Conservation (phyloP, 1,284 basidiomycete species). For the Porogramme epimiltina region DNA sequence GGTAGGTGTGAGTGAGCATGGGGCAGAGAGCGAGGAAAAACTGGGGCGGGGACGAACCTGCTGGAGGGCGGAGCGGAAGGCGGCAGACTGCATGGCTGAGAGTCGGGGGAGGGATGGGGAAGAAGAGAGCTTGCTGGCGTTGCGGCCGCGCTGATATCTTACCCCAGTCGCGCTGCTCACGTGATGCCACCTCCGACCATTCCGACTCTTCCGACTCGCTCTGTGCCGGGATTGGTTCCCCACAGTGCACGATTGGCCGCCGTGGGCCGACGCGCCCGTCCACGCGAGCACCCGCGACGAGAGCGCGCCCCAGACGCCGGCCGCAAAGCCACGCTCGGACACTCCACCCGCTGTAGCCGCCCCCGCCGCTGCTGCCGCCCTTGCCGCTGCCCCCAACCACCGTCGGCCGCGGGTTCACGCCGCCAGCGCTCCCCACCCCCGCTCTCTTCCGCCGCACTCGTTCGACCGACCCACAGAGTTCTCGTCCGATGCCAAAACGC, state of each 20-base stretch:
- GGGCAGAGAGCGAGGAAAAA: background rate
- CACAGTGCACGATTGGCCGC: too few relatives aligned
- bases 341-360: too few relatives aligned
- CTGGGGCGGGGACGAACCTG: slow-evolving; percentile 40
- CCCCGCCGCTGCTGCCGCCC: too few relatives aligned
- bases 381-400: too few relatives aligned
- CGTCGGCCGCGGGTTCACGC: background rate
- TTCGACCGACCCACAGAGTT: too few relatives aligned
- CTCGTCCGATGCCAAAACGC: slow-evolving; percentile 47
- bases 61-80: slow-evolving; percentile 46
- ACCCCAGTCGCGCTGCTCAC: slow-evolving; percentile 17
- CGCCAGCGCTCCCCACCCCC: background rate
- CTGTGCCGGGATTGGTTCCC: background rate
- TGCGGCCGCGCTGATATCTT: slow-evolving; percentile 22
- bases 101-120: slow-evolving; percentile 13
- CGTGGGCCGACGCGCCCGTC: too few relatives aligned
- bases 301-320: too few relatives aligned
- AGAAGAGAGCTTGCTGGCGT: slow-evolving; percentile 18
- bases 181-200: slow-evolving; percentile 18
- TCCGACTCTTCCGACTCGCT: slow-evolving; percentile 13
- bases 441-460: background rate
- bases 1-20: slow-evolving; percentile 1
- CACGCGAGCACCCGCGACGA: too few relatives aligned
- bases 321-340: too few relatives aligned
- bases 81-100: slow-evolving; percentile 31